Base-by-base conservation (phyloP, 2,329 filamentous ascomycete genomes). In the Cryphonectria carpinicola region DNA sequence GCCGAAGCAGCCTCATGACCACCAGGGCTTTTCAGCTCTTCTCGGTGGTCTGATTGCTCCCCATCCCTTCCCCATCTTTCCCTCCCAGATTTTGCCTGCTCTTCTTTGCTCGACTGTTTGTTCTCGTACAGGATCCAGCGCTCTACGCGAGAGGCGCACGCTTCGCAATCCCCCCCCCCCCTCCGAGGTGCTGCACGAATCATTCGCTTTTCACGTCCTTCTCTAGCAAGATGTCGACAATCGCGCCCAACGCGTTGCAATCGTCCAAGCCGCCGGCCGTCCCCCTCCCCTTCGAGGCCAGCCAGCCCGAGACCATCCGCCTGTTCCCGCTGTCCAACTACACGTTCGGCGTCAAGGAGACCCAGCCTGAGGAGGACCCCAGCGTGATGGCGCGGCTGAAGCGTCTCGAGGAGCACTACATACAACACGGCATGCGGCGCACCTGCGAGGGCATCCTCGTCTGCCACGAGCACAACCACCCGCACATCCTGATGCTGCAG, bases 401-500 rank as follows among this genome's bases (percentile, higher is more conserved):
- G 84, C 91, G 96, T 11, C 87, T 99, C n/a, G 94, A 98, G 81
- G 95, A 98, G 80, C 95, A 99, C 83, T 99, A 97, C 81, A 86
- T 89, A 41, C 87, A 91, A 74, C 90, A 98, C 85, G 96, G 96
- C 78, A 99, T 99, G 96, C 92, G 96, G 70, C 91, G 96, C 69
- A 98, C 96, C 25, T 98, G 95, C 82, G 96, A 99, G 84, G 96
- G 95, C 77, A 94, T 99, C 76, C 88, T 99, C 64, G 94, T 99
- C 76, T 99, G 96, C 84, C 96, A 99, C 81, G 96, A 99, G 83
- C 95, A 98, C 86, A 98, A 98, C 83, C 96, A 98, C 82, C 96
- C 96, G 19, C 96, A 99, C 82, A 97, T 99, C 74, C 85, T 99
- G 75, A 98, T 99, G 96, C 88, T 99, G 74, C 96, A 99, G 86